These are phyloP conservation scores for Knufia petricola DNA, from an alignment of 2,329 filamentous ascomycete genomes.

Conservation along the genomic window DNA sequence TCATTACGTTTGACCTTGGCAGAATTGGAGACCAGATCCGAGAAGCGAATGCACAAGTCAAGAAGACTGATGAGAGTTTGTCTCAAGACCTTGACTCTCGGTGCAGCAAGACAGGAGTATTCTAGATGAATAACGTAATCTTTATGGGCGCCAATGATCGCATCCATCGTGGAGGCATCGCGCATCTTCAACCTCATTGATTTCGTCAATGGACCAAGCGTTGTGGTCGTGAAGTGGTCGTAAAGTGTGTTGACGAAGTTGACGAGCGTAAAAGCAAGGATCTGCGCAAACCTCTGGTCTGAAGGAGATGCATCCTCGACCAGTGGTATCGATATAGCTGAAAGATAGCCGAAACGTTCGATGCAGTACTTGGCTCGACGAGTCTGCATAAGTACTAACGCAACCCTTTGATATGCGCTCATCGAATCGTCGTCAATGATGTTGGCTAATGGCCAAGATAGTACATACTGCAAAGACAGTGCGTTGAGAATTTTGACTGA, in stretches of 20 bases:
- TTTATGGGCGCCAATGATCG: slow-evolving; percentile 64
- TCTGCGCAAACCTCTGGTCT: slow-evolving; percentile 21
- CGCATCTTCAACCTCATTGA: slow-evolving; percentile 50
- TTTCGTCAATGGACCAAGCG: slow-evolving; percentile 52
- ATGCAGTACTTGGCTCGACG: slow-evolving; percentile 61
- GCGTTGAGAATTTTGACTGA: slow-evolving; percentile 55
- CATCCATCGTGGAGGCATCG: slow-evolving; percentile 62
- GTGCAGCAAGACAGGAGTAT: slow-evolving; percentile 59
- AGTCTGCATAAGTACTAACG: slow-evolving; percentile 67
- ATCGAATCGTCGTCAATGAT: slow-evolving; percentile 60
- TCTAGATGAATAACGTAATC: slow-evolving; percentile 53
- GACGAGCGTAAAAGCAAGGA: slow-evolving; percentile 57
- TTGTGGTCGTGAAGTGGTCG: slow-evolving; percentile 64
- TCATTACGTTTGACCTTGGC: not conserved
- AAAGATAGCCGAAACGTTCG: slow-evolving; percentile 39
- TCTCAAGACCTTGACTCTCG: slow-evolving; percentile 59
- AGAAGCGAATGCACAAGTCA: slow-evolving; percentile 62
- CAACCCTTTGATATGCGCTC: slow-evolving; percentile 59
- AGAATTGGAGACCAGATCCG: slow-evolving; percentile 39
- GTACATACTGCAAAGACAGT: slow-evolving; percentile 58
- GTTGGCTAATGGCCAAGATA: slow-evolving; percentile 59
- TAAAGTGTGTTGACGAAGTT: slow-evolving; percentile 71
- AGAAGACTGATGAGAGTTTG: slow-evolving; percentile 65
- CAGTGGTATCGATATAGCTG: slow-evolving; percentile 27
- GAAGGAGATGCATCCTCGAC: slow-evolving; percentile 11